A percentile compares a stretch with the other conserved stretches of the same genome.
Conservation (phyloP, 169 alveolate genomes). For the Eimeria sp. region DNA sequence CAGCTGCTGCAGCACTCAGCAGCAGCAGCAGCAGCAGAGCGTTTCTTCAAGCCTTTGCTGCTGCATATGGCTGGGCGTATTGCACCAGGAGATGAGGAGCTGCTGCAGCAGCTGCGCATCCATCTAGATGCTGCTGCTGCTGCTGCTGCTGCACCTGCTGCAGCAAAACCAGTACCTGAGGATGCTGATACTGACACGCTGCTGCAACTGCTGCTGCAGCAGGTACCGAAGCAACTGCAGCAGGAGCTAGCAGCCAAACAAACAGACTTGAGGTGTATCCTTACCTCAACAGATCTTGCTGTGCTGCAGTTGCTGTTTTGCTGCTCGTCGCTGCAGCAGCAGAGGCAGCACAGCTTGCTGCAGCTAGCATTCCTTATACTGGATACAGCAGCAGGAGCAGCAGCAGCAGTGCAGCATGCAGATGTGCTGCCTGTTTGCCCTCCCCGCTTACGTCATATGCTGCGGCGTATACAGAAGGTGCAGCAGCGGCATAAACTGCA, state of each 20-base stretch:
- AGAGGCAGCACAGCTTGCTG: conserved; percentile 32
- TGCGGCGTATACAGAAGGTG: neutral
- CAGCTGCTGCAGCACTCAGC: conserved; percentile 66
- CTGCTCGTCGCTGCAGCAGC: conserved; percentile 51
- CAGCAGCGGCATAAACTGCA: neutral
- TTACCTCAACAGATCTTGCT: conserved; percentile 1
- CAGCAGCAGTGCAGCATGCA: conserved; percentile 45
- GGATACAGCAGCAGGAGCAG: conserved; percentile 46
- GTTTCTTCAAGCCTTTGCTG: conserved; percentile 28
- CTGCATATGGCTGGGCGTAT: conserved; percentile 19
- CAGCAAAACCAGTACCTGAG: neutral
- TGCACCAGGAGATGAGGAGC: conserved; percentile 41
- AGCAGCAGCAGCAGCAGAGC: conserved; percentile 46
- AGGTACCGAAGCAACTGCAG: neutral
- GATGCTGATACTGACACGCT: neutral
- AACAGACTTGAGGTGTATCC: neutral
- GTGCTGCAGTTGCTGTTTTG: conserved; percentile 45
- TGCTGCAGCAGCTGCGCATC: conserved; percentile 37
- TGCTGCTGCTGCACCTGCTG: neutral
- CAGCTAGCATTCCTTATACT: neutral
- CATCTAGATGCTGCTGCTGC: neutral
- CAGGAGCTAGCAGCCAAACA: conserved; percentile 26
- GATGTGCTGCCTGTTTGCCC: neutral
- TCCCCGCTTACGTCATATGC: conserved; percentile 3
- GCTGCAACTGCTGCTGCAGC: conserved; percentile 9